Base-by-base conservation (phyloP, 2,329 filamentous ascomycete genomes). In the Neofusicoccum sp. region DNA sequence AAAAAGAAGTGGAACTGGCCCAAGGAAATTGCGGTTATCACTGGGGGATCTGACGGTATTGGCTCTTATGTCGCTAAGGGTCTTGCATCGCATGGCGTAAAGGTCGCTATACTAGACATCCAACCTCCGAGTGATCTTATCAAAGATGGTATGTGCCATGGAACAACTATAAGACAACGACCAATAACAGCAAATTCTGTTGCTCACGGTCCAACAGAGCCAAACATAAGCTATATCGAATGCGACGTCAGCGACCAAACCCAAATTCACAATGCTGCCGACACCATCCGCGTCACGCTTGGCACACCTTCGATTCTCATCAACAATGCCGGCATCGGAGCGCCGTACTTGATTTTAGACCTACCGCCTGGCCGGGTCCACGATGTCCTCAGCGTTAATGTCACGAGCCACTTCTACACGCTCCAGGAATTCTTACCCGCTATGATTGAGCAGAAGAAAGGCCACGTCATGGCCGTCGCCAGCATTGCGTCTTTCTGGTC, bases 21-120 rank as follows among this genome's bases (percentile, higher is more conserved):
- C 31, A 64, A 66, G 4, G 74, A 77, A 56, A 52, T 76, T 1
- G 74, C 73, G 16, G 72, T 77, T 16, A 70, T 77, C 31, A 77
- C 75, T 6, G 75, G 75, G 4, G 75, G 75, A 28, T 72, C 73
- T 1, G 67, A 67, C 28, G 75, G 75, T 5, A 76, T 77, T 12
- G 75, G 75, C 31, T 72, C 71, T 14, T 68, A 65, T 16, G 68
- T 75, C 7, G 74, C 72, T 28, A 69, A 76, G 64, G 69, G 68
- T 43, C 70, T 77, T 16, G 65, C 69, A 2, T 67, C 70, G 8
- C 64, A 72, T 54, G 73, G 74, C 45, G 69, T 75, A 44, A 73
- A 61, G 58, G 74, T 76, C 33, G 74, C 73, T 31, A 71, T 77
- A 48, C 66, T 77, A 5, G 75, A 77, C 64, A 66, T 76, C 45